Evolutionary conservation across 306 rosid species (phyloP).

Genomic region (Cicer bijugum): DNA sequence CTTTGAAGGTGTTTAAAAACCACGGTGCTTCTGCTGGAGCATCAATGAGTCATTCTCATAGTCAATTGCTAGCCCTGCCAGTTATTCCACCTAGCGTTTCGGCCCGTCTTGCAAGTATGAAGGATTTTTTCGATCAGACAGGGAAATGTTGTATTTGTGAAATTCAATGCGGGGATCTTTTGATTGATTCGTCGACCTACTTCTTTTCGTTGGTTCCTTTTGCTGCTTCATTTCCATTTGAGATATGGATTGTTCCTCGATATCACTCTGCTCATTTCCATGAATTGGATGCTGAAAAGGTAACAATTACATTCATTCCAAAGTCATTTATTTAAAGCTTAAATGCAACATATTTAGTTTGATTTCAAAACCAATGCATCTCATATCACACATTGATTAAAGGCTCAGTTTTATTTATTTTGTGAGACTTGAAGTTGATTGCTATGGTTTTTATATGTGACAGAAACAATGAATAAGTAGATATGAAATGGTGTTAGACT

Average conservation of each 20-base stretch:
- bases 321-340: neutral
- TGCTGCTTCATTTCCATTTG: constrained; percentile 83
- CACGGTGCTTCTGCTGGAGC: constrained; percentile 89
- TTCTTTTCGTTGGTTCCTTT: constrained; percentile 71
- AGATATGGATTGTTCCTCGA: constrained; percentile 85
- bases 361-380: constrained; percentile 2
- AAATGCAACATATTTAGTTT: constrained; percentile 22
- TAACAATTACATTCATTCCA: constrained; percentile 28
- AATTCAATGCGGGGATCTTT: constrained; percentile 51
- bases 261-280: constrained; percentile 75
- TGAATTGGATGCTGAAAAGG: constrained; percentile 65
- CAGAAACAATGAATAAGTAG: constrained; percentile 9
- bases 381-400: neutral
- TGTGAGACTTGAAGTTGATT: neutral
- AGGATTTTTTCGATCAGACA: constrained; percentile 56
- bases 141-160: constrained; percentile 72
- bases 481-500: constrained; percentile 25
- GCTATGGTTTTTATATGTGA: constrained; percentile 1
- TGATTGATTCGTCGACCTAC: constrained; percentile 62
- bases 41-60: constrained; percentile 85
- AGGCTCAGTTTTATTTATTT: neutral
- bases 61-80: constrained; percentile 82
- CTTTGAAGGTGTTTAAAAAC: constrained; percentile 73
- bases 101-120: constrained; percentile 58
- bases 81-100: constrained; percentile 72